Percentiles rank a stretch among this genome's conserved stretches.
phyloP scores from a whole-genome alignment of 1,284 basidiomycete species.

The Cronartium quercuum region DNA sequence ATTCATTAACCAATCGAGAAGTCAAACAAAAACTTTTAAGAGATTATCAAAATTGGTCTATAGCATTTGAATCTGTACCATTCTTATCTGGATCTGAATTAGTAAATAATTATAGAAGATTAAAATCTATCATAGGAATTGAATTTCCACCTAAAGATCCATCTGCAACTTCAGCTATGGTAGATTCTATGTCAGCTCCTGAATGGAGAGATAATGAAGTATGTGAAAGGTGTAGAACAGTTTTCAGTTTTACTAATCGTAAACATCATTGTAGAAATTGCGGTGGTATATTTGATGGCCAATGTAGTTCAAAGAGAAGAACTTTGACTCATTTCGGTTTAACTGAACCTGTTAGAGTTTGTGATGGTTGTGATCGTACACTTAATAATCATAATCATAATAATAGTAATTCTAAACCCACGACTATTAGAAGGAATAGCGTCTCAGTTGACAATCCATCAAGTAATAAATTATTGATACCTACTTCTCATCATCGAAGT shows the following conservation, averaged over 20 bases:
- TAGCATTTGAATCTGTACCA: conserved; percentile 76
- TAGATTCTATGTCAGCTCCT: conserved; percentile 75
- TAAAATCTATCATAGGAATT: conserved; percentile 56
- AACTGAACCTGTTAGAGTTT: conserved; percentile 84
- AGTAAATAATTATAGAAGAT: conserved; percentile 55
- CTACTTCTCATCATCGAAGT: conserved; percentile 44
- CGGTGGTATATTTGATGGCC: conserved; percentile 90
- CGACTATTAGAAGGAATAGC: conserved; percentile 32
- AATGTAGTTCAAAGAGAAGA: conserved; percentile 79
- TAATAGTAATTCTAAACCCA: not conserved
- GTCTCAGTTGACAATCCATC: conserved; percentile 28
- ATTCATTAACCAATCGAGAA: conserved; percentile 60
- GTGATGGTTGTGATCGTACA: conserved; percentile 67
- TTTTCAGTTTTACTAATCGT: conserved; percentile 91
- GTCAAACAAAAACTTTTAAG: conserved; percentile 75
- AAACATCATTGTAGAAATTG: conserved; percentile 99
- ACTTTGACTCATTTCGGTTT: conserved; percentile 91
- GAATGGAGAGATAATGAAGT: conserved; percentile 96
- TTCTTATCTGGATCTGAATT: conserved; percentile 61
- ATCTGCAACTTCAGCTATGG: conserved; percentile 67
- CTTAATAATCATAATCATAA: conserved; percentile 52
- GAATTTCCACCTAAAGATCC: conserved; percentile 75
- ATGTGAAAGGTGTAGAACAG: conserved; percentile 82
- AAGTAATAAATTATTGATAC: conserved; percentile 42
- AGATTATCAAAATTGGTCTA: conserved; percentile 84